Evolutionary conservation across 2,329 filamentous ascomycete genomes (phyloP).

Genomic region (Scytalidium sp.): DNA sequence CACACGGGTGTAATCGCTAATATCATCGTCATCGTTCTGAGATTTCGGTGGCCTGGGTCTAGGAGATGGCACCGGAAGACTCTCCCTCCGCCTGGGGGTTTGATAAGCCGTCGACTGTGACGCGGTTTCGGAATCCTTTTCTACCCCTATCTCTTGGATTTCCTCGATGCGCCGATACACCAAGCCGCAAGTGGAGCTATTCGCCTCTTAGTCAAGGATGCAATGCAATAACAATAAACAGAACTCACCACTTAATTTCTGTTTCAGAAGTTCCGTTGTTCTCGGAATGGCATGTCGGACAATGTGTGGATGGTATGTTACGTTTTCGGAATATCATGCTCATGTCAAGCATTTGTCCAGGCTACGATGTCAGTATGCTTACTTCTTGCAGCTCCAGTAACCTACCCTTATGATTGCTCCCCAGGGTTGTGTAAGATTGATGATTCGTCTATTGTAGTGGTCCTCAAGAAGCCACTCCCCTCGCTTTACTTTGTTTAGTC

Average conservation of each 20-base stretch:
- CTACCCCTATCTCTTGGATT: neutral
- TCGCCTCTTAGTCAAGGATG: neutral
- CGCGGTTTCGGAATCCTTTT: neutral
- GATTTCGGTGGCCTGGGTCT: neutral
- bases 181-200: neutral
- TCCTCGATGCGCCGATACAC: neutral
- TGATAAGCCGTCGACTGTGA: too few species aligned
- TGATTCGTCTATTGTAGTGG: neutral
- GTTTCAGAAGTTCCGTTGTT: neutral
- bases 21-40: neutral
- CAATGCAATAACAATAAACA: neutral
- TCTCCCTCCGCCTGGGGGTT: too few species aligned
- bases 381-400: neutral
- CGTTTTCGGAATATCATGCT: neutral
- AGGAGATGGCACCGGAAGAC: neutral
- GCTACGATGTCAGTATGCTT: neutral
- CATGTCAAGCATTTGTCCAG: neutral
- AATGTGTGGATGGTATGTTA: neutral
- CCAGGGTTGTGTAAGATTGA: neutral
- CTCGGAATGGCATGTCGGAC: neutral
- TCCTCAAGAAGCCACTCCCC: neutral
- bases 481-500: neutral
- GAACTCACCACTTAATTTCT: neutral
- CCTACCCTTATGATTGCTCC: neutral
- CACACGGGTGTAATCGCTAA: neutral